These are phyloP conservation scores for Sporothrix dimorphospora DNA, from an alignment of 2,329 filamentous ascomycete species.

Conservation along the genomic window DNA sequence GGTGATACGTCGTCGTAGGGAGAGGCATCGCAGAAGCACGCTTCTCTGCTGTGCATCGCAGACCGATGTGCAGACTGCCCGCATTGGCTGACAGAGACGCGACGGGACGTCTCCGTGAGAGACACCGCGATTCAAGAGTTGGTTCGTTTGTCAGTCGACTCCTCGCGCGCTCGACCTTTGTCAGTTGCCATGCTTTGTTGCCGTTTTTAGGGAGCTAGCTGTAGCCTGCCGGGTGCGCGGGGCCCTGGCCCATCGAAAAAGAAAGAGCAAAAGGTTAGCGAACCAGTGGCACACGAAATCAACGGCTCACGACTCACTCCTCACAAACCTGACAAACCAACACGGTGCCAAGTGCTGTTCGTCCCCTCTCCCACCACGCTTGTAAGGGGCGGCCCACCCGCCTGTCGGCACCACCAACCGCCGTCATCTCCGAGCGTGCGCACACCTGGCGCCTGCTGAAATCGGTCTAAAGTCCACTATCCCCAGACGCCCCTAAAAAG, in stretches of 20 bases:
- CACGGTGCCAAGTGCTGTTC: background rate
- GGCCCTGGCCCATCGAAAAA: background rate
- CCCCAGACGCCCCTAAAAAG: slow-evolving; percentile 22
- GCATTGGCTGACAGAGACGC: no score
- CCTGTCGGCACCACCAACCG: slow-evolving; percentile 29
- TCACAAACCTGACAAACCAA: slow-evolving; percentile 14
- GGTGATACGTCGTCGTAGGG: no score
- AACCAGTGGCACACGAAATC: background rate
- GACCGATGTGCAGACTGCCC: no score
- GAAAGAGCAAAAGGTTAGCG: background rate
- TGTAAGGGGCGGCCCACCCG: slow-evolving; percentile 1
- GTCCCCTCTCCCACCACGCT: background rate
- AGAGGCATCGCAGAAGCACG: no score
- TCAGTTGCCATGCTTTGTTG: slow-evolving; percentile 8
- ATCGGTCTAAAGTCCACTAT: slow-evolving; percentile 24
- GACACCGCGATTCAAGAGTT: background rate
- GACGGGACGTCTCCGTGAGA: background rate
- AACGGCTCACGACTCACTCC: background rate
- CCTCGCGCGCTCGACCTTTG: background rate
- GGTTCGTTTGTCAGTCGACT: background rate
- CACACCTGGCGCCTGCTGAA: slow-evolving; percentile 21
- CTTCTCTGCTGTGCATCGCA: background rate
- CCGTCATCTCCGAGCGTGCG: slow-evolving; percentile 28
- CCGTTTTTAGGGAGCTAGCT: background rate
- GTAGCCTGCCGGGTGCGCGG: background rate